A percentile compares a stretch with the other conserved stretches of the same genome.
Evolutionary conservation across 2,329 filamentous ascomycete species (phyloP).

Genomic region (Microdochium nivale): DNA sequence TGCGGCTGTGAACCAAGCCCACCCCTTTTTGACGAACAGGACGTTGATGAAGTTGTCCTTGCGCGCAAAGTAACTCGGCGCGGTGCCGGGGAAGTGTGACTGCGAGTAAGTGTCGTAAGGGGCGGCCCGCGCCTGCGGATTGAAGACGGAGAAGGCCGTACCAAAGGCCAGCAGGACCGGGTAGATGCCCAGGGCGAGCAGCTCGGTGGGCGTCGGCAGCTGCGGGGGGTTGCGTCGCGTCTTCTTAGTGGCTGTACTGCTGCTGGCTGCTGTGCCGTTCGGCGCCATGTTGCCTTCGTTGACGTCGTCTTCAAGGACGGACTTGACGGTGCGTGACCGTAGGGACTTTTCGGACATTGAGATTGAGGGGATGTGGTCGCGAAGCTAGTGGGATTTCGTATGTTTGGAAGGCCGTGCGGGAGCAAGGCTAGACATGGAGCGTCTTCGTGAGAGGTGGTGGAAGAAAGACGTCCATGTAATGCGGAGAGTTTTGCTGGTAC

Average conservation of each 20-base stretch:
- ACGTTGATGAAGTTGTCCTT: slow-evolving; percentile 91
- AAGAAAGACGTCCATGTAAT: too few relatives aligned
- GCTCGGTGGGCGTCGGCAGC: slow-evolving; percentile 63
- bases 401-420: background rate
- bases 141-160: slow-evolving; percentile 69
- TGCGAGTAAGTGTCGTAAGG: slow-evolving; percentile 56
- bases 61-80: slow-evolving; percentile 83
- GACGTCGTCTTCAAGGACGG: slow-evolving; percentile 5
- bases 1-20: slow-evolving; percentile 78
- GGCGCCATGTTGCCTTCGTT: slow-evolving; percentile 3
- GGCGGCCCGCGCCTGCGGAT: slow-evolving; percentile 57
- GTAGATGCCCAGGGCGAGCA: slow-evolving; percentile 59
- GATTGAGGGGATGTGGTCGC: background rate
- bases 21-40: slow-evolving; percentile 90
- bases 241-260: slow-evolving; percentile 4
- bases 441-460: too few relatives aligned
- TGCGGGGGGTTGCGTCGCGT: slow-evolving; percentile 42
- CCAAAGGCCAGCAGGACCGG: slow-evolving; percentile 73
- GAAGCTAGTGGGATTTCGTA: background rate
- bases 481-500: too few relatives aligned
- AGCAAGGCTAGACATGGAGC: background rate
- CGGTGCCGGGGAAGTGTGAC: slow-evolving; percentile 48
- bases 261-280: slow-evolving; percentile 4
- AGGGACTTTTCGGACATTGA: slow-evolving; percentile 5
- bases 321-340: slow-evolving; percentile 12